Evolutionary conservation across 768 basidiomycete genomes (phyloP).

Genomic region (Neoboletus magnificus): DNA sequence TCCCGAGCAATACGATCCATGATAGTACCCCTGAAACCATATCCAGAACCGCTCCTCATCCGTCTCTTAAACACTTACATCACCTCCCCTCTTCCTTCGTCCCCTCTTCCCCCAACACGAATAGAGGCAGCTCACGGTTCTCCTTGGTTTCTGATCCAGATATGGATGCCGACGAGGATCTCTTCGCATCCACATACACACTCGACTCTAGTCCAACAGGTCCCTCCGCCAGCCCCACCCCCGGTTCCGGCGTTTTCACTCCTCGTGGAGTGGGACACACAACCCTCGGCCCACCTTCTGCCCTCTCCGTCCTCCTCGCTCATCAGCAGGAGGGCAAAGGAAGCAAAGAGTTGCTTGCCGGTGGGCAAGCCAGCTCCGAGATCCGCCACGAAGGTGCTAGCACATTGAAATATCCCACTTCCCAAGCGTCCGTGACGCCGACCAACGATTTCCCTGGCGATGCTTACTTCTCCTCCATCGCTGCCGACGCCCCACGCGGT

Average conservation of each 20-base stretch:
- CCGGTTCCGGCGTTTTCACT: conserved; percentile 16
- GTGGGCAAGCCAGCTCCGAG: not conserved
- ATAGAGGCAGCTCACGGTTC: conserved; percentile 23
- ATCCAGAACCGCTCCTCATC: conserved; percentile 6
- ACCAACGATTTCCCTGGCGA: conserved; percentile 14
- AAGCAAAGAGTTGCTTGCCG: not conserved
- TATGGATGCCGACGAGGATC: conserved; percentile 26
- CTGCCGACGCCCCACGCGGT: not conserved
- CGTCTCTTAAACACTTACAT: conserved; percentile 16
- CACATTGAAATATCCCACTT: conserved; percentile 5
- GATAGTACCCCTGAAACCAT: conserved; percentile 27
- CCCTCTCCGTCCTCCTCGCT: conserved; percentile 36
- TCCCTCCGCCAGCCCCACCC: conserved; percentile 1
- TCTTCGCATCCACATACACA: conserved; percentile 30
- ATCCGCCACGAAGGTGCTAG: not conserved
- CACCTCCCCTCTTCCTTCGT: conserved; percentile 24
- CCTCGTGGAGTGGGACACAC: conserved; percentile 23
- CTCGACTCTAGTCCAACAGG: conserved; percentile 18
- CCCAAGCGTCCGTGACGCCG: conserved; percentile 17
- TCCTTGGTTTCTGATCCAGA: conserved; percentile 22
- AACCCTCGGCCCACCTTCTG: conserved; percentile 28
- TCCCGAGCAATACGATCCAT: conserved; percentile 29
- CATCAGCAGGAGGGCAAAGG: conserved; percentile 12
- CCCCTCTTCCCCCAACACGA: conserved; percentile 18
- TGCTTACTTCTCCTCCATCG: conserved; percentile 2